phyloP scores from a whole-genome alignment of 768 basidiomycete genomes.

The Russula virescens region DNA sequence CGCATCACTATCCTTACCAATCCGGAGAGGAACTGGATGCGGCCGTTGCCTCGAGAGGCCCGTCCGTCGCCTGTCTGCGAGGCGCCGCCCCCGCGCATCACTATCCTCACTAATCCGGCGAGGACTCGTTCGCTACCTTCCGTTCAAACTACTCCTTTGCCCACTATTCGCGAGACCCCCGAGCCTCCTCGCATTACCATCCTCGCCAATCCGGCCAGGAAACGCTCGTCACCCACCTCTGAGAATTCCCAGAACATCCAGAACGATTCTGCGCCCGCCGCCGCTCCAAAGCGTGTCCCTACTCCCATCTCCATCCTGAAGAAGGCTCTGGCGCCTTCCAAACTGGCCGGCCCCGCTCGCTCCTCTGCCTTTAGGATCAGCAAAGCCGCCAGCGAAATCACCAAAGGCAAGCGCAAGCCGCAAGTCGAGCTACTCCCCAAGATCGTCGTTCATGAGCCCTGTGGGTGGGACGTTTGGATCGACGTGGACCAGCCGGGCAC shows the following conservation, averaged over 20 bases:
- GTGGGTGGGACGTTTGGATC: neutral
- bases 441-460: neutral
- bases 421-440: neutral
- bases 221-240: neutral
- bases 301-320: neutral
- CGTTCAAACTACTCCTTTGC: neutral
- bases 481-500: slow-evolving; percentile 2
- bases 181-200: neutral
- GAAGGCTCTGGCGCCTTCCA: neutral
- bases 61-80: neutral
- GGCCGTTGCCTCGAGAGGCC: neutral
- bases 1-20: slow-evolving; percentile 9
- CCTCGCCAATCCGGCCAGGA: neutral
- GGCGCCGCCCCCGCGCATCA: neutral
- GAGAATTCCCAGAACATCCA: neutral
- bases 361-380: neutral
- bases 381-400: neutral
- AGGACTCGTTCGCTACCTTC: neutral
- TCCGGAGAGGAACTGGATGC: neutral
- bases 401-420: neutral
- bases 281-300: neutral
- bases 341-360: neutral
- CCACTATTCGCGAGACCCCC: neutral
- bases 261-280: neutral
- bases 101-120: neutral